Base-by-base conservation (phyloP, 2,329 filamentous ascomycete genomes). In the Aulographum hederae region DNA sequence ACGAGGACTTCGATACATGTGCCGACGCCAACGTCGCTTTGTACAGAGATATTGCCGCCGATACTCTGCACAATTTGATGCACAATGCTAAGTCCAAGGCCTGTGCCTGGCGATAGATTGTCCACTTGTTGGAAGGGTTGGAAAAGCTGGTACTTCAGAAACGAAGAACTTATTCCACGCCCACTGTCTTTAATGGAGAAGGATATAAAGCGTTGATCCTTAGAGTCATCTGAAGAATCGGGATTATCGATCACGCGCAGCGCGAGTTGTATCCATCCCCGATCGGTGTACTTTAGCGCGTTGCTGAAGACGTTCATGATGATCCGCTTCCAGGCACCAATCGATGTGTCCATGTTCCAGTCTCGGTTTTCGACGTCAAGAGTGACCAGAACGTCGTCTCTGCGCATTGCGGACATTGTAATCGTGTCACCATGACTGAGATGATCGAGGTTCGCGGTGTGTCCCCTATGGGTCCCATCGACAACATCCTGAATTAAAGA, bases 401-500 rank as follows among this genome's bases (percentile, higher is more conserved):
- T n/a, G n/a, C n/a, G n/a, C n/a, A n/a, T n/a, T n/a, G n/a, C n/a
- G n/a, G n/a, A n/a, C n/a, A n/a, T n/a, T n/a, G n/a, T n/a, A 25
- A 25, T 25, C 8, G 21, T n/a, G 21, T 25, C 21, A n/a, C 21
- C n/a, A n/a, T 8, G 21, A 8, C 8, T 25, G n/a, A 8, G 8
- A n/a, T 25, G 21, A 8, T 25, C 21, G n/a, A n/a, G n/a, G 21
- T 8, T n/a, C 8, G 21, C 21, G 8, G 21, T 25, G 8, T 25
- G 8, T 33, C 31, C 52, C 49, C 30, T 46, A 42, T 11, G 46
- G 49, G 34, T 53, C 48, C 47, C 21, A 25, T 25, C 21, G 15
- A 35, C 26, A 5, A 34, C 34, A 13, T 34, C 32, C 20, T 34
- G 32, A 10, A 20, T 25, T 5, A 34, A 14, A n/a, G 30, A 16